A percentile compares a stretch with the other conserved stretches of the same genome.
Conservation (phyloP, 2,329 filamentous ascomycete species). For the Trichoderma atrobrunneum region DNA sequence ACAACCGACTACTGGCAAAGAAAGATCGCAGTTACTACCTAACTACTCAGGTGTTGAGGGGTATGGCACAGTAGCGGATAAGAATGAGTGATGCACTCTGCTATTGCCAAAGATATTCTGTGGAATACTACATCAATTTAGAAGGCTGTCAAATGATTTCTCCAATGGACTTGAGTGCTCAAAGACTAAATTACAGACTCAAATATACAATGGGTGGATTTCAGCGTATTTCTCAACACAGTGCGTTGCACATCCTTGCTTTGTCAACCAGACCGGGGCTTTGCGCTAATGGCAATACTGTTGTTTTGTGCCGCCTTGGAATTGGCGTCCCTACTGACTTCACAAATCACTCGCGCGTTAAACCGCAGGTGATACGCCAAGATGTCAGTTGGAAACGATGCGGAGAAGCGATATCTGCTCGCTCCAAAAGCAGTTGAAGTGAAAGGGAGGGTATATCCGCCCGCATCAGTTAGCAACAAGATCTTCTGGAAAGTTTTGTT, state of each 20-base stretch:
- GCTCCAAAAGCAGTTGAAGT: neutral
- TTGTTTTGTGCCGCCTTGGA: neutral
- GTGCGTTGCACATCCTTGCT: neutral
- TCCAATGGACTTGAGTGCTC: neutral
- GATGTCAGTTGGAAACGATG: neutral
- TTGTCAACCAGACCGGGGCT: neutral
- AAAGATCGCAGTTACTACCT: neutral
- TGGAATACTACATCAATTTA: neutral
- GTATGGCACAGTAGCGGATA: neutral
- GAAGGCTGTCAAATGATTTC: neutral
- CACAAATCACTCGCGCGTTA: neutral
- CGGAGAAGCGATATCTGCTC: neutral
- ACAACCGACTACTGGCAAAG: neutral
- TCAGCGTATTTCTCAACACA: neutral
- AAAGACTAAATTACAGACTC: neutral
- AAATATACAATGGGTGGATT: neutral
- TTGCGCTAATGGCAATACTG: neutral
- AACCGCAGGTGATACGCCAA: neutral
- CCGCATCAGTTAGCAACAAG: neutral
- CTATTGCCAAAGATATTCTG: neutral
- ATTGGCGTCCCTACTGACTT: neutral
- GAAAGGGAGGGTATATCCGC: neutral
- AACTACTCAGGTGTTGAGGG: neutral
- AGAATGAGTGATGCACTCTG: neutral
- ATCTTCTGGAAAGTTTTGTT: neutral